phyloP scores from a whole-genome alignment of 1,139 yeast species.

The Suhomyces bribrorum region DNA sequence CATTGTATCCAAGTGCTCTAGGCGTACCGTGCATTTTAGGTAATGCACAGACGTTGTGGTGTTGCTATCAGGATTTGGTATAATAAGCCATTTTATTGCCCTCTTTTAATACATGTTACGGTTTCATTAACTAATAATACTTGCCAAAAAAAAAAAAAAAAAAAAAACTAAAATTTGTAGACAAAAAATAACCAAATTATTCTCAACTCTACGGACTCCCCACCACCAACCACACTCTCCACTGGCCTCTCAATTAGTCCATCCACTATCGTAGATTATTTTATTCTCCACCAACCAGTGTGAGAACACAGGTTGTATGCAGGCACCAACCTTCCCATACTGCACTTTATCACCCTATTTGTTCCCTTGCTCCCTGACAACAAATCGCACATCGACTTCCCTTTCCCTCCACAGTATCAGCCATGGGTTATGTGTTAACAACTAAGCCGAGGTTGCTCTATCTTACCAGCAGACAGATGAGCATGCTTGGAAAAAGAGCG shows the following conservation, averaged over 20 bases:
- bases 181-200: too few relatives aligned
- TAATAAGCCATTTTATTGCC: slow-evolving; percentile 21
- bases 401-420: not conserved
- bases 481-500: slow-evolving; percentile 12
- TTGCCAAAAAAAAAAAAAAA: too few relatives aligned
- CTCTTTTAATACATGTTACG: slow-evolving; percentile 15
- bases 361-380: slow-evolving; percentile 4
- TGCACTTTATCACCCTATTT: not conserved
- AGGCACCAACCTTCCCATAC: not conserved
- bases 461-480: slow-evolving; percentile 27
- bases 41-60: slow-evolving; percentile 59
- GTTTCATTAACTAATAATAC: slow-evolving; percentile 6
- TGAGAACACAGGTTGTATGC: too few relatives aligned
- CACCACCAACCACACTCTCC: too few relatives aligned
- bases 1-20: slow-evolving; percentile 52
- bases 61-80: slow-evolving; percentile 60
- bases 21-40: slow-evolving; percentile 58
- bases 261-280: too few relatives aligned
- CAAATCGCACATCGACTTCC: slow-evolving; percentile 1
- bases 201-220: too few relatives aligned
- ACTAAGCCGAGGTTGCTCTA: slow-evolving; percentile 33
- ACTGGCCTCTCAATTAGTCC: too few relatives aligned
- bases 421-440: slow-evolving; percentile 34
- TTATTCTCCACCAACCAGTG: too few relatives aligned
- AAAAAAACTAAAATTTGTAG: not conserved